Evolutionary conservation across 352 stramenopile species (phyloP), one percentile per base, ranked within the genome.

Genomic region (Pythium pyrilobum): DNA sequence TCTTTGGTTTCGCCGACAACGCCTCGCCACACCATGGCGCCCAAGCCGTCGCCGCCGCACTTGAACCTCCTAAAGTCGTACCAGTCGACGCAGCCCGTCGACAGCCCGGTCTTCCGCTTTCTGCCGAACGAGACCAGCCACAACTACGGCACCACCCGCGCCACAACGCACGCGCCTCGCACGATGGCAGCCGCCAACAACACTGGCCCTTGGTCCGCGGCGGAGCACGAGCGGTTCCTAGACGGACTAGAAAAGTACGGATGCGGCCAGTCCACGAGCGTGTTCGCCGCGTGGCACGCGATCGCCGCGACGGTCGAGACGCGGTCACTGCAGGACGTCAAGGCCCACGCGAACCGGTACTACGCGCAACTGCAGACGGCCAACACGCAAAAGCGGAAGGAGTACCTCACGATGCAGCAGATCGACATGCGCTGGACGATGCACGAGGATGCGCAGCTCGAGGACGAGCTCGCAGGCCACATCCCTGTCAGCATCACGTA

Each of bases 191-290:
- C 15, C 32, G n/a, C 27, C 25, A 34, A 24, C 25, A 27, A 21
- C 32, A 27, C 21, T 8, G 41, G 33, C 21, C 44, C 61, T 1
- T 92, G 82, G 82, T 65, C 71, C 8, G 42, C 49, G 7, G 70
- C 87, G 21, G 82, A 92, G 52, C 82, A 92, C 58, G 50, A 73
- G 27, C 71, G 82, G 11, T 90, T 92, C 59, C 63, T 92, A 2
- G 47, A 68, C 5, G 82, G 63, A 6, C 68, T 92, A 3, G 80
- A 92, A 38, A 69, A 80, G 42, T 84, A 76, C 38, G 82, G 75
- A 40, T 68, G 68, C 9, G 72, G 67, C 5, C 59, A 72, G 61
- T 66, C 62, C 8, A 59, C 69, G 18, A 86, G 62, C 27, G 56
- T 73, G 10, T 32, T 59, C 7, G 52, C 73, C 15, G 64, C 69